Percentiles rank a stretch among this genome's conserved stretches.
Evolutionary conservation across 176 grass and related monocot species (phyloP).

Genomic region (Lolium perenne): DNA sequence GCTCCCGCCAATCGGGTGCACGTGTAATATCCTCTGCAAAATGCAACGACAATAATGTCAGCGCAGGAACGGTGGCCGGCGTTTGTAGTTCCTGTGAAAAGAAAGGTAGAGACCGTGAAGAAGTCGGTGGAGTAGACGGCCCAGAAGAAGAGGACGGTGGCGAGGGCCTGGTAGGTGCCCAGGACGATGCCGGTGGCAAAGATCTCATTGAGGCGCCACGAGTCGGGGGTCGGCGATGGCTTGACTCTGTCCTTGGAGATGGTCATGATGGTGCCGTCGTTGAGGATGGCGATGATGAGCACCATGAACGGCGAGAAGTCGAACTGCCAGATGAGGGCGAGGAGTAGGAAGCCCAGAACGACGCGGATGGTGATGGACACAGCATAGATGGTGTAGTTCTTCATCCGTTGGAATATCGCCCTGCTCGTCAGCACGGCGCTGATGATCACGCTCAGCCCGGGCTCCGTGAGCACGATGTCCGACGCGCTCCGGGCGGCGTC

Average conservation of each 20-base stretch:
- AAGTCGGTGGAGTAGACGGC: constrained; percentile 52
- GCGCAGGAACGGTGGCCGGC: neutral
- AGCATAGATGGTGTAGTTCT: constrained; percentile 97
- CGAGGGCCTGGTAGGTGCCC: constrained; percentile 83
- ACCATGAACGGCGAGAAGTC: constrained; percentile 93
- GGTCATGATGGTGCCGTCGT: constrained; percentile 97
- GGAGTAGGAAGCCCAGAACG: constrained; percentile 81
- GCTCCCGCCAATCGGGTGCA: constrained; percentile 53
- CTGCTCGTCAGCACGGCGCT: constrained; percentile 77
- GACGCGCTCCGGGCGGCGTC: constrained; percentile 78
- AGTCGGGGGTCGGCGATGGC: constrained; percentile 69
- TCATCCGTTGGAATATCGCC: constrained; percentile 91
- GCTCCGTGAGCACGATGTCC: constrained; percentile 90
- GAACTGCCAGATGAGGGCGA: constrained; percentile 83
- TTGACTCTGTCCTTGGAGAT: constrained; percentile 91
- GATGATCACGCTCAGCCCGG: constrained; percentile 82
- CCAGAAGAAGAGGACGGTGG: constrained; percentile 82
- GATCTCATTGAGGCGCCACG: constrained; percentile 80
- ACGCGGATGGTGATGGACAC: constrained; percentile 92
- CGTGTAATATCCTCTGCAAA: constrained; percentile 51
- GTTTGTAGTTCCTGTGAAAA: too few species aligned
- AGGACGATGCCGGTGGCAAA: constrained; percentile 88
- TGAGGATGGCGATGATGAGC: constrained; percentile 91
- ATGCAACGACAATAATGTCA: neutral
- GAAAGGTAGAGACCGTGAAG: constrained; percentile 54